These are phyloP conservation scores for Solanum dulcamara DNA, from an alignment of 257 asterid genomes.

Conservation along the genomic window DNA sequence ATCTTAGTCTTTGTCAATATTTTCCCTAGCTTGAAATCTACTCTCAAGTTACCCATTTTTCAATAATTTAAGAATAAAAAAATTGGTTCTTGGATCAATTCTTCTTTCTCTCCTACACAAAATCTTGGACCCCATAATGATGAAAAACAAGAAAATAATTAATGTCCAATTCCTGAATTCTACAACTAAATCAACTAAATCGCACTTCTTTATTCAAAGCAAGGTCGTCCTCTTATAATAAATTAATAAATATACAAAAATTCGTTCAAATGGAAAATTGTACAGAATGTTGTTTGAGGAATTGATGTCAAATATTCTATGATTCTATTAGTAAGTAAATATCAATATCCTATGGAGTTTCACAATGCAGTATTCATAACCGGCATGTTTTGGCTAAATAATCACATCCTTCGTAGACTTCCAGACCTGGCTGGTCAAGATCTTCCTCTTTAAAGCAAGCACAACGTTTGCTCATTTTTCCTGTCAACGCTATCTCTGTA, in stretches of 20 bases:
- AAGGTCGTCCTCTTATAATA: too few species aligned
- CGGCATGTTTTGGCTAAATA: slow-evolving; percentile 40
- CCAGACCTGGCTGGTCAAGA: slow-evolving; percentile 51
- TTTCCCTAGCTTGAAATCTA: too few species aligned
- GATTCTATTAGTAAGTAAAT: background rate
- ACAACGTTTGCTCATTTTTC: slow-evolving; percentile 84
- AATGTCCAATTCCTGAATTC: too few species aligned
- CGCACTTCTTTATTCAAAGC: too few species aligned
- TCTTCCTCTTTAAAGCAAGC: slow-evolving; percentile 72
- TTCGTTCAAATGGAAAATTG: background rate
- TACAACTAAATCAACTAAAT: too few species aligned
- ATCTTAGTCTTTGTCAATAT: too few species aligned
- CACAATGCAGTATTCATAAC: slow-evolving; percentile 7
- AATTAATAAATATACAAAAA: background rate
- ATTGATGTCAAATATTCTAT: background rate
- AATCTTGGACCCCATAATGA: too few species aligned
- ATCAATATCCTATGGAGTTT: background rate
- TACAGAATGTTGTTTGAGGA: background rate
- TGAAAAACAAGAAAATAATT: too few species aligned
- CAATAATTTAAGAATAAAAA: too few species aligned
- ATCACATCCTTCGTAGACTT: slow-evolving; percentile 68
- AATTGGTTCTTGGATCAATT: too few species aligned
- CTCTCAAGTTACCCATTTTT: too few species aligned
- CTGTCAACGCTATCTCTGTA: slow-evolving; percentile 69
- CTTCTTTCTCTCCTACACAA: too few species aligned